Evolutionary conservation across 1,284 basidiomycete species (phyloP).

Genomic region (Tremellales sp.): DNA sequence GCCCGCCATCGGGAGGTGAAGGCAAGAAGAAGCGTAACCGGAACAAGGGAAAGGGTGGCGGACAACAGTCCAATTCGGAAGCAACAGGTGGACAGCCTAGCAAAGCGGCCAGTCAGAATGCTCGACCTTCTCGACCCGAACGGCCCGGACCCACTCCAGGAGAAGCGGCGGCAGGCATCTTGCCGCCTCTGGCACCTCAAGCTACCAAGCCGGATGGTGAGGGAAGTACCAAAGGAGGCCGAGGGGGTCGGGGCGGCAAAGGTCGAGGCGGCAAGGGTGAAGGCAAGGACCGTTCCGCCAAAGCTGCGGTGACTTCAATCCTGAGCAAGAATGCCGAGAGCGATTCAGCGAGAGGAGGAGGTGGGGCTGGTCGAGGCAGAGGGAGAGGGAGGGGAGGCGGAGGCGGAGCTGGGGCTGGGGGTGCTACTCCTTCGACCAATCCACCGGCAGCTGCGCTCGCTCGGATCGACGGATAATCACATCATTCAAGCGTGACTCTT

Average conservation of each 20-base stretch:
- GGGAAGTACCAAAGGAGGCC: not conserved
- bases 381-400: slow-evolving; percentile 1
- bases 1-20: slow-evolving; percentile 1
- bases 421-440: too few species aligned
- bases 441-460: slow-evolving; percentile 1
- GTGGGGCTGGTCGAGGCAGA: slow-evolving; percentile 5
- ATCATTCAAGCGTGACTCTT: not conserved
- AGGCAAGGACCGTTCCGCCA: slow-evolving; percentile 11
- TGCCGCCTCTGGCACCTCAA: too few species aligned
- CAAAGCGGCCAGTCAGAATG: slow-evolving; percentile 6
- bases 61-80: too few species aligned
- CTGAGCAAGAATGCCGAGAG: slow-evolving; percentile 7
- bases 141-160: not conserved
- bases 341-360: slow-evolving; percentile 1
- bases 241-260: slow-evolving; percentile 3
- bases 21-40: slow-evolving; percentile 18
- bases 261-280: slow-evolving; percentile 3
- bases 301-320: slow-evolving; percentile 18
- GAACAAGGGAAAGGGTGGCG: slow-evolving; percentile 11
- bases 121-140: not conserved
- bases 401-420: too few species aligned
- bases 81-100: slow-evolving; percentile 3
- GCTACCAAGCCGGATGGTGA: slow-evolving; percentile 2
- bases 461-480: not conserved
- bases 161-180: slow-evolving; percentile 1